Conservation (phyloP, 2,329 filamentous ascomycete species). For the Beauveria varroae region DNA sequence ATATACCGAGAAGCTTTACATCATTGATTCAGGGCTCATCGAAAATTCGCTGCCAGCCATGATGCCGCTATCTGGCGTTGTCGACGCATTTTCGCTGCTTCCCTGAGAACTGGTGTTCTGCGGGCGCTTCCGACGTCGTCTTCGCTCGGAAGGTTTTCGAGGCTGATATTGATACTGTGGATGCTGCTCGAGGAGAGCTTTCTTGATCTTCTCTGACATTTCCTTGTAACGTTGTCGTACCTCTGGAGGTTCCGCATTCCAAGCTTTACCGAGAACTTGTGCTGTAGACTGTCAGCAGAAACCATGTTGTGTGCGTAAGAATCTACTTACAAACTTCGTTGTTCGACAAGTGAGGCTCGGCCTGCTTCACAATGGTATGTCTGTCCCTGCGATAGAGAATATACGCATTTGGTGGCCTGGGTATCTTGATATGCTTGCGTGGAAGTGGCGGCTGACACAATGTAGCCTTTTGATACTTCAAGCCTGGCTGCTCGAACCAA, state of each 20-base stretch:
- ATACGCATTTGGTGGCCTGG: conserved; percentile 34
- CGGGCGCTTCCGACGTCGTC: conserved; percentile 14
- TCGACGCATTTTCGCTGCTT: conserved; percentile 1
- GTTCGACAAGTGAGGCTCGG: conserved; percentile 30
- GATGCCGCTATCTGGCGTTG: conserved; percentile 11
- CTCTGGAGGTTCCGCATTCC: conserved; percentile 26
- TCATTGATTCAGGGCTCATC: not conserved
- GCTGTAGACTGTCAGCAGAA: conserved; percentile 22
- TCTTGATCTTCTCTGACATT: conserved; percentile 24
- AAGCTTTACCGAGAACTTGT: conserved; percentile 28
- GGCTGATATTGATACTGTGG: conserved; percentile 34
- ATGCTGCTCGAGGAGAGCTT: conserved; percentile 21
- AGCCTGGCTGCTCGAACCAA: conserved; percentile 16
- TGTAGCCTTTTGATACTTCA: conserved; percentile 11
- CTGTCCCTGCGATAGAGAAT: conserved; percentile 35
- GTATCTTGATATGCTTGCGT: conserved; percentile 20
- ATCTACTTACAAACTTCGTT: conserved; percentile 34
- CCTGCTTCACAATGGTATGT: conserved; percentile 26
- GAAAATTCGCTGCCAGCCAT: not conserved
- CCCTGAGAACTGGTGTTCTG: not conserved
- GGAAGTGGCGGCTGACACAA: conserved; percentile 11
- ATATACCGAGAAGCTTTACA: not conserved
- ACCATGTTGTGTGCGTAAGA: not conserved
- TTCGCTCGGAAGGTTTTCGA: conserved; percentile 24
- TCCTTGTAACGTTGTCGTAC: conserved; percentile 24